phyloP scores from a whole-genome alignment of 2,329 filamentous ascomycete species.

The Alternaria incomplexa region DNA sequence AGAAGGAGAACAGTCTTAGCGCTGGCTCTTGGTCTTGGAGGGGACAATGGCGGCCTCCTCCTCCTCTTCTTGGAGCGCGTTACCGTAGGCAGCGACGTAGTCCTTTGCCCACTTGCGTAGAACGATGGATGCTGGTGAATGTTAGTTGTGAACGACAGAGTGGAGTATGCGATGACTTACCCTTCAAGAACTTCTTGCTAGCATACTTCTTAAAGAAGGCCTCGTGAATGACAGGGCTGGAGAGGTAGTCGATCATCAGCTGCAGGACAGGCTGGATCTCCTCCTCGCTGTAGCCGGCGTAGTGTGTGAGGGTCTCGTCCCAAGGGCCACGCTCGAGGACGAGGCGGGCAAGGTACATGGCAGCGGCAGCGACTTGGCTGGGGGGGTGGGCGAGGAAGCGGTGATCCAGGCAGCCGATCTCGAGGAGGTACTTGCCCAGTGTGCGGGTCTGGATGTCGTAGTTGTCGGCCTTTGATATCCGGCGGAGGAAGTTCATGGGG shows the following conservation, averaged over 20 bases:
- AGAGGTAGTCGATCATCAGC: constrained; percentile 96
- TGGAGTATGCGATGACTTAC: constrained; percentile 60
- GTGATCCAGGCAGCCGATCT: constrained; percentile 94
- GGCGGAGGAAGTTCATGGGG: constrained; percentile 98
- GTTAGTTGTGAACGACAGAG: constrained; percentile 14
- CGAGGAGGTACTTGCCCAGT: constrained; percentile 95
- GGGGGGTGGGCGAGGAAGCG: constrained; percentile 89
- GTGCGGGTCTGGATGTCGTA: constrained; percentile 98
- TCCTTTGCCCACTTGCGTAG: constrained; percentile 94
- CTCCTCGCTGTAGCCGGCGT: constrained; percentile 90
- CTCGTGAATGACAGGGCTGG: constrained; percentile 87
- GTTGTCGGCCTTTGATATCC: constrained; percentile 98
- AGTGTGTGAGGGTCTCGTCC: constrained; percentile 88
- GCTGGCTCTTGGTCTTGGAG: constrained; percentile 30
- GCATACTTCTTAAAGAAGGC: constrained; percentile 99
- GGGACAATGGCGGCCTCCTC: constrained; percentile 5
- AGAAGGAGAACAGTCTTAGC: constrained; percentile 26
- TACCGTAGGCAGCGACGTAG: constrained; percentile 51
- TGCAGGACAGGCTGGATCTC: constrained; percentile 92
- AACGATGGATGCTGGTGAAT: constrained; percentile 77
- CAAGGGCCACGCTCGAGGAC: constrained; percentile 91
- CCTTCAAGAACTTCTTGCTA: constrained; percentile 98
- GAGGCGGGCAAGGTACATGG: constrained; percentile 92
- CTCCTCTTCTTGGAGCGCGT: constrained; percentile 33
- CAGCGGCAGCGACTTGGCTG: constrained; percentile 86